Percentiles rank a stretch among this genome's conserved stretches.
Evolutionary conservation across 2,329 filamentous ascomycete genomes (phyloP).

Genomic region (Elsinoe perseae): DNA sequence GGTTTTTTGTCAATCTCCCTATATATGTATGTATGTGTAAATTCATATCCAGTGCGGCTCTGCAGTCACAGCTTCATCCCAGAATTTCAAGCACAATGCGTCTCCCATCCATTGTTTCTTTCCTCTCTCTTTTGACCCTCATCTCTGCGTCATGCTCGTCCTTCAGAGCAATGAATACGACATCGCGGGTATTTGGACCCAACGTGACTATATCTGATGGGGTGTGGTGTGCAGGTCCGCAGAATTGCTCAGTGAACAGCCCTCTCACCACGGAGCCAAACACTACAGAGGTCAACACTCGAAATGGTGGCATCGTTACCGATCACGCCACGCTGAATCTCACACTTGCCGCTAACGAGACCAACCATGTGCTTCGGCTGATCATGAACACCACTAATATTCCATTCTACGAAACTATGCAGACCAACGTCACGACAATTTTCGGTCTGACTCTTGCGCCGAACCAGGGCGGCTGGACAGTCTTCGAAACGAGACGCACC

Average conservation of each 20-base stretch:
- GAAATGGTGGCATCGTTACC: neutral
- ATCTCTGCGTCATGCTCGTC: neutral
- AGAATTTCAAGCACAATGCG: neutral
- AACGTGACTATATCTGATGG: slow-evolving; percentile 4
- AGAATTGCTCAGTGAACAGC: neutral
- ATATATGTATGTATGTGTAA: neutral
- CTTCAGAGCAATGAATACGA: neutral
- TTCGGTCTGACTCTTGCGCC: neutral
- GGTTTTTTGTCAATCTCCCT: too few species aligned
- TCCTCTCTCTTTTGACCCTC: neutral
- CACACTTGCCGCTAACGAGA: neutral
- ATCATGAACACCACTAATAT: neutral
- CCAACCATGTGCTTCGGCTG: neutral
- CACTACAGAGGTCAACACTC: neutral
- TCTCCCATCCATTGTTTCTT: neutral
- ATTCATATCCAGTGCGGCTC: neutral
- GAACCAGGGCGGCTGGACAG: neutral
- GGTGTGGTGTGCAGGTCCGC: neutral
- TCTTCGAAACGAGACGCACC: neutral
- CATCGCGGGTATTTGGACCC: neutral
- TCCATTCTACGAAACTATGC: neutral
- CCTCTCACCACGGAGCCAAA: neutral
- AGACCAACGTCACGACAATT: neutral
- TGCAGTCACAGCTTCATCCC: neutral
- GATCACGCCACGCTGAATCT: neutral